Evolutionary conservation across 176 grass and related monocot species (phyloP).

Genomic region (Zea luxurians): DNA sequence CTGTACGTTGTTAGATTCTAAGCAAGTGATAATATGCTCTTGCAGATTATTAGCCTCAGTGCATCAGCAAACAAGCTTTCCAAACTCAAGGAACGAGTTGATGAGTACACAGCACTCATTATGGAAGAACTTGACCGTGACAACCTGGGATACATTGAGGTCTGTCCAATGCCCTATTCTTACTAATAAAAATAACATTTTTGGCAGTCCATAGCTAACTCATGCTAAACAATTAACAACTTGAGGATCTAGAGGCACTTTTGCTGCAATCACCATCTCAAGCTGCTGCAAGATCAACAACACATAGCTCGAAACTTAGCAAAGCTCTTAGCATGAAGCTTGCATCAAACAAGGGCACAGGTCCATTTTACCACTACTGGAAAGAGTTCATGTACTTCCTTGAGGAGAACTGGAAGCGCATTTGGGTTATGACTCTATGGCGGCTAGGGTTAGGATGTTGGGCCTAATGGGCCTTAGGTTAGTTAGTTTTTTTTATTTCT

Average conservation of each 20-base stretch:
- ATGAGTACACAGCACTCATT: conserved; percentile 81
- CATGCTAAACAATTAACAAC: conserved; percentile 36
- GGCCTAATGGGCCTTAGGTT: too few relatives aligned
- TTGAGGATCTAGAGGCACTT: conserved; percentile 76
- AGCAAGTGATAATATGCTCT: conserved; percentile 15
- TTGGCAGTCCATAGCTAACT: conserved; percentile 8
- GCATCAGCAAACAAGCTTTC: conserved; percentile 93
- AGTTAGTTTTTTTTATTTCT: too few relatives aligned
- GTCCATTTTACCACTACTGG: conserved; percentile 50
- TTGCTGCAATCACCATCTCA: conserved; percentile 65
- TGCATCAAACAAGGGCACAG: conserved; percentile 45
- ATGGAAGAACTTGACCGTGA: conserved; percentile 90
- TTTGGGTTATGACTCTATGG: conserved; percentile 82
- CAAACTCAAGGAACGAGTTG: conserved; percentile 77
- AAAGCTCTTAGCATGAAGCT: conserved; percentile 85
- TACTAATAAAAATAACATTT: conserved; percentile 1
- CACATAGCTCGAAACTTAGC: conserved; percentile 85
- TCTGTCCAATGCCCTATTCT: conserved; percentile 14
- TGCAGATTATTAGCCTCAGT: conserved; percentile 83
- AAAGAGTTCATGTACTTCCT: conserved; percentile 65
- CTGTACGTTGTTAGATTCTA: conserved; percentile 6
- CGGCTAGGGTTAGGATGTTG: too few relatives aligned
- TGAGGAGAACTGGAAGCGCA: conserved; percentile 89
- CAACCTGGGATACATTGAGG: conserved; percentile 79
- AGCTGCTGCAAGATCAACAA: conserved; percentile 52